These are phyloP conservation scores for Kodamaea laetipori DNA, from an alignment of 805 yeast species.

Conservation along the genomic window DNA sequence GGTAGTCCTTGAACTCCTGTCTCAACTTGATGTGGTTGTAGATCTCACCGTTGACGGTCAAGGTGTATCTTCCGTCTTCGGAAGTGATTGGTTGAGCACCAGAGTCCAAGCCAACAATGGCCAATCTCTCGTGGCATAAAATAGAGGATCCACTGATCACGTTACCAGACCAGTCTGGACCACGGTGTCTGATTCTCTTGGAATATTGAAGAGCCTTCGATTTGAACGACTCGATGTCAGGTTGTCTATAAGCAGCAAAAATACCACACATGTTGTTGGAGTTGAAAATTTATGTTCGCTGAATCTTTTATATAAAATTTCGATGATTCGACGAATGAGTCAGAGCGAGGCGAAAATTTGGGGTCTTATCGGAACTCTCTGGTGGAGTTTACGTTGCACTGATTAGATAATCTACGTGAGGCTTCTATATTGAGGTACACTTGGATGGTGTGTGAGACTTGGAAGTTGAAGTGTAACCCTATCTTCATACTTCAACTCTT, in stretches of 20 bases:
- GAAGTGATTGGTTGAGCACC: slow-evolving; percentile 98
- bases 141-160: slow-evolving; percentile 74
- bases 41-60: slow-evolving; percentile 97
- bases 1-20: slow-evolving; percentile 69
- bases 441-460: no score
- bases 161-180: slow-evolving; percentile 99
- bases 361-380: no score
- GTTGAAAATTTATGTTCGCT: slow-evolving; percentile 1
- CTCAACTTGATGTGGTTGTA: slow-evolving; percentile 94
- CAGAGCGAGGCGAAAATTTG: slow-evolving; percentile 3
- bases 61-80: slow-evolving; percentile 66
- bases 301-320: slow-evolving; percentile 3
- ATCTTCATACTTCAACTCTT: no score
- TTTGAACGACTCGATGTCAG: slow-evolving; percentile 78
- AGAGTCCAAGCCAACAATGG: slow-evolving; percentile 94
- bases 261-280: slow-evolving; percentile 85
- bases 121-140: slow-evolving; percentile 92
- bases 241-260: slow-evolving; percentile 86
- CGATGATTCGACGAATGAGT: slow-evolving; percentile 6
- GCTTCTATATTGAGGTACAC: no score
- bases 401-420: no score
- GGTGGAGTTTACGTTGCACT: no score
- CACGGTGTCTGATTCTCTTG: slow-evolving; percentile 95
- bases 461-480: no score
- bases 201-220: slow-evolving; percentile 86